These are phyloP conservation scores for Pseudogymnoascus pannorum DNA, from an alignment of 2,329 filamentous ascomycete genomes.

Conservation along the genomic window DNA sequence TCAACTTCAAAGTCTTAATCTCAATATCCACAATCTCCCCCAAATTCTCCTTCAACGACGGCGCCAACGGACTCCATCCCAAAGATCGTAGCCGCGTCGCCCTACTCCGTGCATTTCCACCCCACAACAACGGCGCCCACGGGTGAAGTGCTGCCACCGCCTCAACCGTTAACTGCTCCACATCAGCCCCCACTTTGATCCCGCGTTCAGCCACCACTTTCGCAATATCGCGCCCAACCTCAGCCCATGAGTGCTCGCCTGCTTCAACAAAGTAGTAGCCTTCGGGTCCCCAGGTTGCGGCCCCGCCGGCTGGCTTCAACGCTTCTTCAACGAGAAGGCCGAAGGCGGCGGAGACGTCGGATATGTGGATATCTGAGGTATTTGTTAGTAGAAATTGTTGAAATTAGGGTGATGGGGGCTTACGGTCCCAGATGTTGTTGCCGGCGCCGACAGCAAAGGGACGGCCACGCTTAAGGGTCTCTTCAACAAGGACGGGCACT, in stretches of 20 bases:
- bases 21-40: background rate
- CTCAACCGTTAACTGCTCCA: constrained; percentile 16
- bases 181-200: constrained; percentile 28
- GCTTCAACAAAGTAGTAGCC: constrained; percentile 52
- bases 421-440: constrained; percentile 29
- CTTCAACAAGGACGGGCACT: constrained; percentile 37
- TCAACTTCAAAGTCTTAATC: background rate
- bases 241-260: constrained; percentile 43
- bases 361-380: constrained; percentile 43
- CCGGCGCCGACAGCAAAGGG: constrained; percentile 45
- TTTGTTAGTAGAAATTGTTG: background rate
- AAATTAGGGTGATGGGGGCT: background rate
- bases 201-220: constrained; percentile 41
- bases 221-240: constrained; percentile 38
- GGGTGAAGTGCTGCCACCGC: constrained; percentile 15
- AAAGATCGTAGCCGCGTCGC: constrained; percentile 10
- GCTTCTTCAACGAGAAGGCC: constrained; percentile 45
- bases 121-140: constrained; percentile 15
- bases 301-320: constrained; percentile 29
- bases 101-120: constrained; percentile 16
- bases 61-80: constrained; percentile 13
- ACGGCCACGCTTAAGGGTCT: constrained; percentile 38
- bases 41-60: background rate
- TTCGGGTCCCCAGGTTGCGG: constrained; percentile 41
- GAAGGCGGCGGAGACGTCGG: constrained; percentile 46